Evolutionary conservation across 306 rosid species (phyloP).

Genomic region (Acacia acuminata): DNA sequence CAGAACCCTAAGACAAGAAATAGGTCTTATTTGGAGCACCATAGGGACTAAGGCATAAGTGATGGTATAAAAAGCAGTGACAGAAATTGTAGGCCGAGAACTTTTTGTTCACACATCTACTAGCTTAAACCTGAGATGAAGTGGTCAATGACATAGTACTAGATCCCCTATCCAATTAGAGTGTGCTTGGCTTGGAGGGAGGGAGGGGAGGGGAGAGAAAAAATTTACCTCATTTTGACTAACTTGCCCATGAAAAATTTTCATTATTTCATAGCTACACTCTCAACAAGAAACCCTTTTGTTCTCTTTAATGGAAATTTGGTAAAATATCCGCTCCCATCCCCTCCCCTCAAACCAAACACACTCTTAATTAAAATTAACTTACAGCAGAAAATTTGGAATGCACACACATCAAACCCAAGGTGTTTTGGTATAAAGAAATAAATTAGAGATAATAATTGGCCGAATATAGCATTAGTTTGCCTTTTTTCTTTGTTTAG

Average conservation of each 20-base stretch:
- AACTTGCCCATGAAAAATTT: too few relatives aligned
- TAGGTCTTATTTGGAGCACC: neutral
- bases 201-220: too few relatives aligned
- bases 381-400: neutral
- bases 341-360: too few relatives aligned
- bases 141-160: neutral
- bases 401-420: neutral
- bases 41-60: neutral
- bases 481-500: neutral
- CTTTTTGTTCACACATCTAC: neutral
- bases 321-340: too few relatives aligned
- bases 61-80: neutral
- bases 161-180: neutral
- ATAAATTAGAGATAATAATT: neutral
- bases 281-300: too few relatives aligned
- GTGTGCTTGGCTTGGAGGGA: too few relatives aligned
- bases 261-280: too few relatives aligned
- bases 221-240: too few relatives aligned
- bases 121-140: neutral
- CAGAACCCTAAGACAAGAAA: neutral
- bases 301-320: too few relatives aligned
- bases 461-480: neutral
- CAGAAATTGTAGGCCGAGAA: neutral
- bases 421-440: neutral
- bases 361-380: neutral